Conservation (phyloP, 108 stramenopile species). For the Cyclostephanos invisitatus region DNA sequence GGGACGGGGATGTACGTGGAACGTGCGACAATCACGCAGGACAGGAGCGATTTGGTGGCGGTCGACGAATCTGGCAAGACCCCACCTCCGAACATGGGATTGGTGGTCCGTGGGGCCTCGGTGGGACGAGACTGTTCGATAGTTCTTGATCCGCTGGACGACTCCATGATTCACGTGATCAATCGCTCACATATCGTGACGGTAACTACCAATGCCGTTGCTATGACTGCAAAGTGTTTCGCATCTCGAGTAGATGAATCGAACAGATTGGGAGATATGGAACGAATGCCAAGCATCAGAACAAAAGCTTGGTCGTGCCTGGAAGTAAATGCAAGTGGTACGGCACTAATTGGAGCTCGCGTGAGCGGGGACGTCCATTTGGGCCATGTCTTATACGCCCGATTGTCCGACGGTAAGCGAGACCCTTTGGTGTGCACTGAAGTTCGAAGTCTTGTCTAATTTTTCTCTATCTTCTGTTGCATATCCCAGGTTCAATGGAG, state of each 20-base stretch:
- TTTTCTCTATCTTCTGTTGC: background rate
- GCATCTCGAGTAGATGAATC: conserved; percentile 18
- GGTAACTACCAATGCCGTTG: conserved; percentile 61
- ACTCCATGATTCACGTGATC: conserved; percentile 62
- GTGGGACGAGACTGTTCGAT: conserved; percentile 29
- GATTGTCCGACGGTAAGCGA: conserved; percentile 55
- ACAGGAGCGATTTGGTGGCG: conserved; percentile 12
- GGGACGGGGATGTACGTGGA: conserved; percentile 54
- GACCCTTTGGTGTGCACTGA: background rate
- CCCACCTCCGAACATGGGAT: background rate
- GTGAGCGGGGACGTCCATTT: conserved; percentile 65
- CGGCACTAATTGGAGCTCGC: conserved; percentile 56
- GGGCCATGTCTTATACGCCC: conserved; percentile 72
- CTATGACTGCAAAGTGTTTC: conserved; percentile 37
- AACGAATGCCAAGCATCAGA: conserved; percentile 17
- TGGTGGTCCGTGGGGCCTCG: background rate
- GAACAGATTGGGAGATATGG: background rate
- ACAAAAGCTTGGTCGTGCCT: conserved; percentile 70
- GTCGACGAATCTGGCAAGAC: background rate
- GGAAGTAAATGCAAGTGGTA: conserved; percentile 39
- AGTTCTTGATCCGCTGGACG: conserved; percentile 69
- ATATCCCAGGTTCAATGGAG: conserved; percentile 34
- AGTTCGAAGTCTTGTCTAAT: background rate
- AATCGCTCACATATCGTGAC: conserved; percentile 54
- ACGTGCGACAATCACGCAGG: conserved; percentile 44